These are phyloP conservation scores for Penstemon eatonii DNA, from an alignment of 257 asterid genomes.

Conservation along the genomic window DNA sequence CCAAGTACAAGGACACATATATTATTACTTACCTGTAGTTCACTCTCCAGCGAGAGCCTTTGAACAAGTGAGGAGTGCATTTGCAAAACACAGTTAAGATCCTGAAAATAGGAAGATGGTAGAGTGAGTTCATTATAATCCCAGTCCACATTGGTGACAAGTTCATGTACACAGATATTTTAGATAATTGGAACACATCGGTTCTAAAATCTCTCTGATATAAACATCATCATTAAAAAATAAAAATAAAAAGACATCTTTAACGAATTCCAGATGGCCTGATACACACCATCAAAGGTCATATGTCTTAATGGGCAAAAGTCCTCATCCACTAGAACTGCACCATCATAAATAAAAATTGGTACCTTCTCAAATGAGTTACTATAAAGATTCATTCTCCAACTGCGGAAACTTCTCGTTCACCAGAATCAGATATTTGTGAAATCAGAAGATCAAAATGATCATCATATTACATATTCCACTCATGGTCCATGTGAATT, in stretches of 20 bases:
- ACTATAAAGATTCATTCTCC: no score
- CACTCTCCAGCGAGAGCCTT: slow-evolving; percentile 70
- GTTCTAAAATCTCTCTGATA: not conserved
- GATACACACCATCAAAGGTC: no score
- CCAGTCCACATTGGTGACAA: not conserved
- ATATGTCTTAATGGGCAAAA: no score
- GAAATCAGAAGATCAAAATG: no score
- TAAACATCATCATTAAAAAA: slow-evolving; percentile 2
- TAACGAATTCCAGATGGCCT: not conserved
- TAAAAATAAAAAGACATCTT: not conserved
- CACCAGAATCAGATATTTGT: no score
- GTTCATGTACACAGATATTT: not conserved
- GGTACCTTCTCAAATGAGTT: no score
- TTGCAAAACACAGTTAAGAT: slow-evolving; percentile 44
- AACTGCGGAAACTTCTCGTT: no score
- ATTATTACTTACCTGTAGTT: slow-evolving; percentile 70
- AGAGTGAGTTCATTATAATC: slow-evolving; percentile 20
- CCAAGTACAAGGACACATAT: not conserved
- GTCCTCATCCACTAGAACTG: no score
- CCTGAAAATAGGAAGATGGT: slow-evolving; percentile 44
- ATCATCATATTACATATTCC: no score
- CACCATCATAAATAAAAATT: no score
- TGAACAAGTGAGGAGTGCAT: slow-evolving; percentile 81
- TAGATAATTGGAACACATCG: not conserved
- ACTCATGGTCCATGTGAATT: no score